phyloP scores from a whole-genome alignment of 1,139 yeast genomes.

The Blastobotrys petasosporus region DNA sequence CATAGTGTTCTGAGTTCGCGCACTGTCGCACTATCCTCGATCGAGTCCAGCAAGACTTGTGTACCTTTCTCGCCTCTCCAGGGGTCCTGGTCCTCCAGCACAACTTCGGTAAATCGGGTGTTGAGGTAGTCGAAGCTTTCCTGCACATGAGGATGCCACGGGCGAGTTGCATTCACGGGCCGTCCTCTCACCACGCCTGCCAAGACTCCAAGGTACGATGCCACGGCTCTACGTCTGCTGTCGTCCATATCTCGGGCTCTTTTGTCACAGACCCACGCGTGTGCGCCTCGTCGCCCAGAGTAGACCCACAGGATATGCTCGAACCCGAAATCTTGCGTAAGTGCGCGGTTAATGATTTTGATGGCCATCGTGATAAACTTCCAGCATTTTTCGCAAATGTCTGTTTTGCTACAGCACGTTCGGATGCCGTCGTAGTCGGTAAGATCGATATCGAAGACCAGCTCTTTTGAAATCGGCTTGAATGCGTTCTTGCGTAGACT shows the following conservation, averaged over 20 bases:
- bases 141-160: constrained; percentile 73
- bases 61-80: constrained; percentile 53
- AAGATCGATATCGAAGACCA: constrained; percentile 94
- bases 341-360: constrained; percentile 61
- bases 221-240: constrained; percentile 62
- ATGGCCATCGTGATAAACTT: constrained; percentile 85
- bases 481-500: constrained; percentile 70
- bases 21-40: constrained; percentile 55
- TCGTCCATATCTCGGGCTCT: constrained; percentile 76
- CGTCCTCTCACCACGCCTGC: constrained; percentile 46
- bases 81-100: constrained; percentile 80
- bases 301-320: constrained; percentile 87
- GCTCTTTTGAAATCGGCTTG: constrained; percentile 77
- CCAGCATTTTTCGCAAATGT: constrained; percentile 90
- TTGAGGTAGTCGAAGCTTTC: constrained; percentile 68
- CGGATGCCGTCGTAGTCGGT: constrained; percentile 93
- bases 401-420: constrained; percentile 86
- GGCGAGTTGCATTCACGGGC: constrained; percentile 56
- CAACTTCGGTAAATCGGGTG: constrained; percentile 54
- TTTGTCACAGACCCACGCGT: constrained; percentile 93
- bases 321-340: constrained; percentile 86
- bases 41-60: constrained; percentile 52
- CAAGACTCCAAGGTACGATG: constrained; percentile 76
- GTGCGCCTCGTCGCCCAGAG: constrained; percentile 98
- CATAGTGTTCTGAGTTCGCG: constrained; percentile 49